phyloP scores from a whole-genome alignment of 805 yeast genomes.

The Yarrowia deformans region DNA sequence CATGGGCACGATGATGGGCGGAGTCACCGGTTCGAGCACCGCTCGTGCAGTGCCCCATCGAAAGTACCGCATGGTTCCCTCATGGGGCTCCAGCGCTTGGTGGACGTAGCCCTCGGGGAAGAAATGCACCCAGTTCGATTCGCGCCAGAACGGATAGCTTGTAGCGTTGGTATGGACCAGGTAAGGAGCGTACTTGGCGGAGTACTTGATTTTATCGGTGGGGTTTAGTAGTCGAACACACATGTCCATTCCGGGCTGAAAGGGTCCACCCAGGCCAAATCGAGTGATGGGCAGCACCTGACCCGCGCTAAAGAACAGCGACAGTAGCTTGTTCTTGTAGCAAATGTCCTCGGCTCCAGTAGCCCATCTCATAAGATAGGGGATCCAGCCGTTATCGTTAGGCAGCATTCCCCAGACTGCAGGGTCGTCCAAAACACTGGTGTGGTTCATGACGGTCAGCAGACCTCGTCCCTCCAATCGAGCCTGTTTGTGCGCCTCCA shows the following conservation, averaged over 20 bases:
- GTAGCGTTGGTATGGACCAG: slow-evolving; percentile 36
- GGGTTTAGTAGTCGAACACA: slow-evolving; percentile 73
- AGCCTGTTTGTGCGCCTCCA: slow-evolving; percentile 68
- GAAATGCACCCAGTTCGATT: slow-evolving; percentile 77
- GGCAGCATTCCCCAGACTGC: slow-evolving; percentile 87
- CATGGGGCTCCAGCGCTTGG: slow-evolving; percentile 70
- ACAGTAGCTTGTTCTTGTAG: slow-evolving; percentile 54
- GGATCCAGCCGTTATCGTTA: slow-evolving; percentile 64
- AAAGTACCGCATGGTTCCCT: slow-evolving; percentile 90
- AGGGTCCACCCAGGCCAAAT: slow-evolving; percentile 86
- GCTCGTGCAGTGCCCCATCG: slow-evolving; percentile 94
- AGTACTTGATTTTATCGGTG: slow-evolving; percentile 10
- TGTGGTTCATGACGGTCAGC: slow-evolving; percentile 89
- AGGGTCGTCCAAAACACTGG: slow-evolving; percentile 80
- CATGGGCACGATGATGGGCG: slow-evolving; percentile 89
- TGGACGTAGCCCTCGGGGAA: slow-evolving; percentile 96
- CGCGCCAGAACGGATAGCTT: slow-evolving; percentile 29
- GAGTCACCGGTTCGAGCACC: slow-evolving; percentile 77
- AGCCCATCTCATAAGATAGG: slow-evolving; percentile 87
- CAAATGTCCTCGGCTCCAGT: slow-evolving; percentile 93
- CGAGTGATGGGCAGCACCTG: slow-evolving; percentile 86
- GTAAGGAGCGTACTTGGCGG: slow-evolving; percentile 16
- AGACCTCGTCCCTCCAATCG: slow-evolving; percentile 73
- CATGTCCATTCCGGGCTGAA: slow-evolving; percentile 89
- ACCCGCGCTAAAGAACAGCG: slow-evolving; percentile 78